Conservation (phyloP, 805 yeast species). For the Ogataea allantospora region DNA sequence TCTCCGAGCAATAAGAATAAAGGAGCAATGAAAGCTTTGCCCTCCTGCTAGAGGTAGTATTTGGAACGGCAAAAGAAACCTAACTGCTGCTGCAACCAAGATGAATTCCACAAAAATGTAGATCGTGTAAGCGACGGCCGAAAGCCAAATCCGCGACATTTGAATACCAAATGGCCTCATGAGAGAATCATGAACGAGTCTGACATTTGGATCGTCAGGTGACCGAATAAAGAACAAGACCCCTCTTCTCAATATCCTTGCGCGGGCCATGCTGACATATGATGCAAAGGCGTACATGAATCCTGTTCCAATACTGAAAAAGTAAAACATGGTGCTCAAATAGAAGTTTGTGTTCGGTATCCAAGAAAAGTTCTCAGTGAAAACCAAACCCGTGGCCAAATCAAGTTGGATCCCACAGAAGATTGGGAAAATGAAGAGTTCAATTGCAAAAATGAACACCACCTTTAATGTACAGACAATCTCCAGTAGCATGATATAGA, state of each 20-base stretch:
- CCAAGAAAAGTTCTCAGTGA: conserved; percentile 24
- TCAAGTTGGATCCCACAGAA: conserved; percentile 81
- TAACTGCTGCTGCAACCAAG: conserved; percentile 48
- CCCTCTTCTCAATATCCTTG: conserved; percentile 75
- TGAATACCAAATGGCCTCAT: conserved; percentile 74
- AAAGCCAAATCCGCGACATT: conserved; percentile 64
- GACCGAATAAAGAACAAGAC: conserved; percentile 88
- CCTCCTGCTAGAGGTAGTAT: conserved; percentile 25
- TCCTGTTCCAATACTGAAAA: conserved; percentile 68
- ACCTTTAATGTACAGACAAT: conserved; percentile 68
- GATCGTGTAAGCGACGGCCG: conserved; percentile 70
- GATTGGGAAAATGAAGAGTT: conserved; percentile 80
- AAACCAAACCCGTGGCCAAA: conserved; percentile 61
- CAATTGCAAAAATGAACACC: conserved; percentile 69
- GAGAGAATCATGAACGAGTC: conserved; percentile 82
- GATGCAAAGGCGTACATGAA: conserved; percentile 88
- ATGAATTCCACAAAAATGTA: conserved; percentile 80
- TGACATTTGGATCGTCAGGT: conserved; percentile 89
- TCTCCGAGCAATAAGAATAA: neutral
- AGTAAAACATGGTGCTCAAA: conserved; percentile 4
- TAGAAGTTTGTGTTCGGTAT: neutral
- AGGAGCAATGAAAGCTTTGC: neutral
- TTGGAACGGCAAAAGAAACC: conserved; percentile 36
- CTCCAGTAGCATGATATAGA: conserved; percentile 54
- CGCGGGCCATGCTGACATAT: conserved; percentile 80